Conservation (phyloP, 176 grass and related monocot genomes). For the Musa troglodytarum region DNA sequence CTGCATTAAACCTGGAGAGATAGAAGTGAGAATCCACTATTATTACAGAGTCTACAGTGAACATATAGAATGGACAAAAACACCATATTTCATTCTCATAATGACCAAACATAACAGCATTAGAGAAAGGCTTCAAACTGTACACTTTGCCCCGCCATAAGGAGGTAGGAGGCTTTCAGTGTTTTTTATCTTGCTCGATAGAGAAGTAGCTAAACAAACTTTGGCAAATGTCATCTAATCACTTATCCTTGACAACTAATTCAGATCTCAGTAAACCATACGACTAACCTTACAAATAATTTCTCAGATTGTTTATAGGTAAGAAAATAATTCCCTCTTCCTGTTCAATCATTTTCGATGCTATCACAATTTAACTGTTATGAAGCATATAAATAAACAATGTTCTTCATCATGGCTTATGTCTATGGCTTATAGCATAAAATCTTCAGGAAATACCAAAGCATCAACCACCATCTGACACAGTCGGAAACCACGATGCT, state of each 20-base stretch:
- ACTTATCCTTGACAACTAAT: not conserved
- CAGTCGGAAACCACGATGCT: not conserved
- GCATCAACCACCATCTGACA: no score
- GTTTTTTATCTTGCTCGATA: not conserved
- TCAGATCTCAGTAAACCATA: not conserved
- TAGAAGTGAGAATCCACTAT: not conserved
- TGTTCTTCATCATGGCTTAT: not conserved
- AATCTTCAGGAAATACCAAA: no score
- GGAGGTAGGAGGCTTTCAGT: not conserved
- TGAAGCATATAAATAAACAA: not conserved
- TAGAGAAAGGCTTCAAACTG: not conserved
- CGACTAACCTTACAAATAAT: no score
- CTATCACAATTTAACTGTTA: not conserved
- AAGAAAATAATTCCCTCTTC: not conserved
- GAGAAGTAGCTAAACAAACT: not conserved
- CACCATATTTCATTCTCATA: not conserved
- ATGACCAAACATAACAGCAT: not conserved
- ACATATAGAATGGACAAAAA: not conserved
- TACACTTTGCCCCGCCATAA: not conserved
- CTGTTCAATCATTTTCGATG: not conserved
- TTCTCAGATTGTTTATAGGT: not conserved
- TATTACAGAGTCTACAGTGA: constrained; percentile 2
- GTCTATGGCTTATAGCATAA: not conserved
- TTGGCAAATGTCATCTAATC: not conserved
- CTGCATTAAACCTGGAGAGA: constrained; percentile 58